These are phyloP conservation scores for Neurospora tetrasperma DNA, from an alignment of 495 filamentous ascomycete species.

Conservation along the genomic window DNA sequence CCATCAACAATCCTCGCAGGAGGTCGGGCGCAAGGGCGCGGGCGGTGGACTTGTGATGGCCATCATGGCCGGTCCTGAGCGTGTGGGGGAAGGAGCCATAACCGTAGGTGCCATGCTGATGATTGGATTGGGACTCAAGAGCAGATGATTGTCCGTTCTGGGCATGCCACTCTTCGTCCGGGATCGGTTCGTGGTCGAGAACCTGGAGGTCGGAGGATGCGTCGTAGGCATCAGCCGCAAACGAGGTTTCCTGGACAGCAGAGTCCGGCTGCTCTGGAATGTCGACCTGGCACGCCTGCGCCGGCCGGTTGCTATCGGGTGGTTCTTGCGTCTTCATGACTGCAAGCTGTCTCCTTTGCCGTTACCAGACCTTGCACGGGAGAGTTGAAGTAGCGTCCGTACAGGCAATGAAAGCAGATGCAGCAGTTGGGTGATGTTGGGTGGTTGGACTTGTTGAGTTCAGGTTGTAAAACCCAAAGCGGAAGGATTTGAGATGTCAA, in stretches of 20 bases:
- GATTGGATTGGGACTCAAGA: background rate
- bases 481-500: too few species aligned
- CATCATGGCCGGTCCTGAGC: background rate
- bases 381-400: background rate
- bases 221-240: constrained; percentile 8
- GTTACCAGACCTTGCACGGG: background rate
- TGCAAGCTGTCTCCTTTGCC: background rate
- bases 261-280: constrained; percentile 7
- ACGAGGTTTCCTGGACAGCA: constrained; percentile 13
- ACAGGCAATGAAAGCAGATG: background rate
- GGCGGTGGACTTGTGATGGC: constrained; percentile 5
- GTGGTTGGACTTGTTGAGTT: background rate
- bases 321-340: background rate
- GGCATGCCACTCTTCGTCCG: background rate
- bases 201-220: constrained; percentile 1
- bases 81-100: constrained; percentile 3
- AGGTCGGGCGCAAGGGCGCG: constrained; percentile 25
- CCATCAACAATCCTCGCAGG: constrained; percentile 23
- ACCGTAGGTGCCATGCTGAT: background rate
- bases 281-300: background rate
- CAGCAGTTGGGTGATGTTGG: background rate
- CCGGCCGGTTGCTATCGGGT: background rate
- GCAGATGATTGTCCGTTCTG: background rate
- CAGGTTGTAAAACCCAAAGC: background rate
- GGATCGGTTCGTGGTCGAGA: constrained; percentile 6